Evolutionary conservation across 345 rosid genomes (phyloP).

Genomic region (Litchi chinensis): DNA sequence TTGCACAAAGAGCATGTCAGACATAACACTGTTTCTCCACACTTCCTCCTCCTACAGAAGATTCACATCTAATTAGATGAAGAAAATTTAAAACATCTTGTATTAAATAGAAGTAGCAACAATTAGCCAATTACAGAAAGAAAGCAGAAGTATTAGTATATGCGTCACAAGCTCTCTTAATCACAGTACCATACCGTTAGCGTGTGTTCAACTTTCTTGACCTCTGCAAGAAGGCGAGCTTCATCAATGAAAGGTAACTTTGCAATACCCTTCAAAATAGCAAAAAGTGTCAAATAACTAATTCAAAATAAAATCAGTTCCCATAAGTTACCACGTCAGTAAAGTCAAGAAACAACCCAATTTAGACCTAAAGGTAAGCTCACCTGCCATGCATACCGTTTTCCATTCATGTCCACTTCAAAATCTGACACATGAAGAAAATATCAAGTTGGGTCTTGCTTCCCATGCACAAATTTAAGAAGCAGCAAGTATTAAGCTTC

Average conservation of each 20-base stretch:
- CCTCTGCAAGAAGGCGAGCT: constrained; percentile 79
- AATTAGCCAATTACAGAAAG: not conserved
- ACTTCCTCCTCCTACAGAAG: constrained; percentile 72
- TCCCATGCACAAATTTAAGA: constrained; percentile 15
- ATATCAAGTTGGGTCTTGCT: constrained; percentile 21
- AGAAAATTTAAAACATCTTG: constrained; percentile 8
- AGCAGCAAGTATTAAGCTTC: constrained; percentile 5
- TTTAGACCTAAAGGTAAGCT: constrained; percentile 22
- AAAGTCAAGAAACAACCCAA: not conserved
- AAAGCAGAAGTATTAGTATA: not conserved
- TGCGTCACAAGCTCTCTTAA: not conserved
- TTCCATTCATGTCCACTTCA: constrained; percentile 93
- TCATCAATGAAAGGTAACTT: constrained; percentile 94
- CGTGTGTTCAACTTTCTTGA: constrained; percentile 58
- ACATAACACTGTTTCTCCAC: constrained; percentile 72
- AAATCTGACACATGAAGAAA: constrained; percentile 60
- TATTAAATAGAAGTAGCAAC: not conserved
- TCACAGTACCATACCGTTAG: constrained; percentile 56
- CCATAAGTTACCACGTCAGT: not conserved
- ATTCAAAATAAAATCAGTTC: not conserved
- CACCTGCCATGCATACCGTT: constrained; percentile 94
- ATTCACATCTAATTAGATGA: not conserved
- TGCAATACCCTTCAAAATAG: constrained; percentile 64
- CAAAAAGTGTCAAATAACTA: not conserved
- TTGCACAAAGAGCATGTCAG: constrained; percentile 78